Evolutionary conservation across 1,284 basidiomycete genomes (phyloP).

Genomic region (Grifola frondosa): DNA sequence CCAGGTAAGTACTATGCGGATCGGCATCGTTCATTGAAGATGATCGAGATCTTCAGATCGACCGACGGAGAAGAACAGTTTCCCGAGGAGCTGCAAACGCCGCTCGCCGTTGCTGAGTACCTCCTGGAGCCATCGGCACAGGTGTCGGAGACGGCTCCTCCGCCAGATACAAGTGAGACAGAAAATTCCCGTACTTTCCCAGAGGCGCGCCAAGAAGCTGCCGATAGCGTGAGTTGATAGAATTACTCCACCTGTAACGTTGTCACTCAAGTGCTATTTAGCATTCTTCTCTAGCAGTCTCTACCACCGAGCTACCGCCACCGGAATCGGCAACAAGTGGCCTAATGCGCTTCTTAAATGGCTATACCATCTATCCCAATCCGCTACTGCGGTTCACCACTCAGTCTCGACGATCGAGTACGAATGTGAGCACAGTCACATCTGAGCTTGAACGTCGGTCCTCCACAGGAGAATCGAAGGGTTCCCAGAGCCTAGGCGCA

Average conservation of each 20-base stretch:
- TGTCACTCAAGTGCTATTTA: conserved; percentile 6
- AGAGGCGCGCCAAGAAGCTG: conserved; percentile 26
- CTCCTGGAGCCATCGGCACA: conserved; percentile 44
- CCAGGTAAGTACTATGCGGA: conserved; percentile 4
- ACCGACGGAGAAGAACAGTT: conserved; percentile 52
- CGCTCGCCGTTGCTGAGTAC: conserved; percentile 61
- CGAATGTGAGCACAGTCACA: conserved; percentile 15
- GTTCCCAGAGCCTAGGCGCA: conserved; percentile 2
- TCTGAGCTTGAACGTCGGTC: conserved; percentile 3
- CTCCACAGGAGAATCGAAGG: no score
- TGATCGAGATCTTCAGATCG: conserved; percentile 22
- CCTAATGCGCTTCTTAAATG: conserved; percentile 44
- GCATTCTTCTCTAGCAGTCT: conserved; percentile 14
- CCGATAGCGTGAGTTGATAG: conserved; percentile 26
- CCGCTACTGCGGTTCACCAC: conserved; percentile 40
- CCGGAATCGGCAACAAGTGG: conserved; percentile 31
- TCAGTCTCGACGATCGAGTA: conserved; percentile 24
- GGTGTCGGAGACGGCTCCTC: conserved; percentile 25
- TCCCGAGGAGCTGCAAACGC: conserved; percentile 60
- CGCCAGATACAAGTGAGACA: conserved; percentile 30
- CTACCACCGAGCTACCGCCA: conserved; percentile 20
- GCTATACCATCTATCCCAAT: conserved; percentile 42
- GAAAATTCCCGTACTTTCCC: conserved; percentile 31
- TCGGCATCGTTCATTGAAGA: conserved; percentile 1
- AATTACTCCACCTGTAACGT: no score